Conservation (phyloP, 371 early-diverging fungal species). For the Lichtheimia ornata region DNA sequence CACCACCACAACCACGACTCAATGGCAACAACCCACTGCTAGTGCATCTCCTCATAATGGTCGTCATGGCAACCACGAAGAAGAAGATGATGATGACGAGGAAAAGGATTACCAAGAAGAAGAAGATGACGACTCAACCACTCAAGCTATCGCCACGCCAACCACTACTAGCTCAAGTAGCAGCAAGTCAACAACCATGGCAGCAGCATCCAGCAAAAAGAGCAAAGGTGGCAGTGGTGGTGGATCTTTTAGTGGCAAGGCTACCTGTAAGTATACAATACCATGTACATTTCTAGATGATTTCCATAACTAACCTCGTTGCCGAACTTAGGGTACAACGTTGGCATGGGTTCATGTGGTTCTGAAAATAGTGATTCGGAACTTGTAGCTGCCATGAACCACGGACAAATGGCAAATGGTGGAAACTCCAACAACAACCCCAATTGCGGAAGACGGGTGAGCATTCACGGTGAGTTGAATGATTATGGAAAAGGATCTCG, state of each 20-base stretch:
- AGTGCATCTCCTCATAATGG: background rate
- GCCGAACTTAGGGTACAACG: slow-evolving; percentile 9
- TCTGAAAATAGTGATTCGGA: slow-evolving; percentile 13
- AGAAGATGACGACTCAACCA: too few species aligned
- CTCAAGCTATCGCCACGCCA: background rate
- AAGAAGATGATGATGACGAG: too few species aligned
- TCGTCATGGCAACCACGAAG: too few species aligned
- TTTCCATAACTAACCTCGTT: slow-evolving; percentile 19
- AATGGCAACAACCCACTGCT: background rate
- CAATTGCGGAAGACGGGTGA: slow-evolving; percentile 27
- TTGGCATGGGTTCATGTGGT: slow-evolving; percentile 23
- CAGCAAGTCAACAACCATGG: too few species aligned
- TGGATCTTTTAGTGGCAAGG: background rate
- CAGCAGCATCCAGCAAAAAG: too few species aligned
- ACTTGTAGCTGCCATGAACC: slow-evolving; percentile 20
- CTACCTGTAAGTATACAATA: background rate
- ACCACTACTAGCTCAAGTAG: background rate
- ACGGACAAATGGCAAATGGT: slow-evolving; percentile 18
- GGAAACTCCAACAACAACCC: slow-evolving; percentile 28
- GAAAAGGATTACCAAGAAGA: too few species aligned
- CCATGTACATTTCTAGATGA: background rate
- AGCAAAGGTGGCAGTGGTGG: background rate
- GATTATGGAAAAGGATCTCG: too few species aligned
- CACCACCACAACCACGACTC: slow-evolving; percentile 1
- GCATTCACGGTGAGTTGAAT: slow-evolving; percentile 12